Conservation (phyloP, 139 green algal species). For the Spirogloea muscicola region DNA sequence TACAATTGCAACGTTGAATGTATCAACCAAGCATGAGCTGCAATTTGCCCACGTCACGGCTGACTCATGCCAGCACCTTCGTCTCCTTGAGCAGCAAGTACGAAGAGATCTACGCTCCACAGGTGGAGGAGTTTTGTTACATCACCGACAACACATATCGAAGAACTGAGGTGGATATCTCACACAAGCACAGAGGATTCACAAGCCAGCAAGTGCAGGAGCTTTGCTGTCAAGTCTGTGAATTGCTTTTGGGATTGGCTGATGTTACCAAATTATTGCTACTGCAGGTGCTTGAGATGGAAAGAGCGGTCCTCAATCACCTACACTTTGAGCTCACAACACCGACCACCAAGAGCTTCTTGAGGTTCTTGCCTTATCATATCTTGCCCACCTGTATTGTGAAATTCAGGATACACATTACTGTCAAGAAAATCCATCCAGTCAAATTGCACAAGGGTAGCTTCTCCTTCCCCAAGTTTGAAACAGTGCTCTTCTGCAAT, state of each 20-base stretch:
- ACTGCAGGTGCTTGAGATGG: conserved; percentile 64
- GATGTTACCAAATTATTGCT: background rate
- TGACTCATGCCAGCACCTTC: no score
- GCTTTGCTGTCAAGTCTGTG: background rate
- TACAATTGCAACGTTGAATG: no score
- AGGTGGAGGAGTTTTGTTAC: conserved; percentile 88
- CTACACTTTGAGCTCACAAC: conserved; percentile 84
- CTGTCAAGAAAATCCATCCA: no score
- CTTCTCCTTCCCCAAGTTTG: no score
- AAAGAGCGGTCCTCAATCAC: conserved; percentile 72
- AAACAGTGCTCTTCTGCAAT: no score
- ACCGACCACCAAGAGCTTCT: conserved; percentile 89
- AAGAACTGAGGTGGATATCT: conserved; percentile 63
- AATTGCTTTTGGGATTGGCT: background rate
- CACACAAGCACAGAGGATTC: background rate
- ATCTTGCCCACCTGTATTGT: background rate
- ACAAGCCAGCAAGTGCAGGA: background rate
- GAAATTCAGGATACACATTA: no score
- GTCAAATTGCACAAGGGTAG: no score
- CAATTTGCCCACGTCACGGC: no score
- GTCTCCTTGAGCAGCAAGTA: conserved; percentile 71
- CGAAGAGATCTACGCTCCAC: conserved; percentile 95
- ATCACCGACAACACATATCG: conserved; percentile 98
- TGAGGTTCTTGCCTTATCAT: conserved; percentile 52
- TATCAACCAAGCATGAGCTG: no score